These are phyloP conservation scores for Alternaria dauci DNA, from an alignment of 2,329 filamentous ascomycete species.

Conservation along the genomic window DNA sequence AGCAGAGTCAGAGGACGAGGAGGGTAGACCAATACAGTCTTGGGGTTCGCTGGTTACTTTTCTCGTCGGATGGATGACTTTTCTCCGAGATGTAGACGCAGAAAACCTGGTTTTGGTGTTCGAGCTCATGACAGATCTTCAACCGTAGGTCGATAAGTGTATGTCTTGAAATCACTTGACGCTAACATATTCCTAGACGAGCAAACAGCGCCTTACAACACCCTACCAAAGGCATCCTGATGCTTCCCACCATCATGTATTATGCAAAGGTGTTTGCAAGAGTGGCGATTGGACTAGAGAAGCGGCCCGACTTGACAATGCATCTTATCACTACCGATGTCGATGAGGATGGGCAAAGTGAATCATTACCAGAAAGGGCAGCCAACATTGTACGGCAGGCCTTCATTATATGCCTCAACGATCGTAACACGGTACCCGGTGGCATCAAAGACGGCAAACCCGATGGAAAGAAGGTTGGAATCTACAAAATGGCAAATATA, in stretches of 20 bases:
- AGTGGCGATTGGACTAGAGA: slow-evolving; percentile 84
- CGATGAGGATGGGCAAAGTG: slow-evolving; percentile 71
- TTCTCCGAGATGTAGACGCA: slow-evolving; percentile 81
- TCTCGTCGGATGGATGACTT: slow-evolving; percentile 80
- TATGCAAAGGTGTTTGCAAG: slow-evolving; percentile 81
- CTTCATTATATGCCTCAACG: slow-evolving; percentile 88
- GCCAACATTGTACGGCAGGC: slow-evolving; percentile 90
- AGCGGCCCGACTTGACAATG: slow-evolving; percentile 77
- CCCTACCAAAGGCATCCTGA: slow-evolving; percentile 78
- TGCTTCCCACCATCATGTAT: slow-evolving; percentile 84
- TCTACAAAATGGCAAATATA: slow-evolving; percentile 91
- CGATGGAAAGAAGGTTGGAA: slow-evolving; percentile 84
- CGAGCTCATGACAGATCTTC: slow-evolving; percentile 73
- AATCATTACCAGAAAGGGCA: slow-evolving; percentile 84
- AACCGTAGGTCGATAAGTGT: slow-evolving; percentile 67
- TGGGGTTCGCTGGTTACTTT: slow-evolving; percentile 84
- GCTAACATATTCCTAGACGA: slow-evolving; percentile 58
- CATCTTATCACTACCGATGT: slow-evolving; percentile 63
- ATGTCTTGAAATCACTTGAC: not conserved
- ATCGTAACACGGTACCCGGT: slow-evolving; percentile 72
- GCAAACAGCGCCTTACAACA: slow-evolving; percentile 84
- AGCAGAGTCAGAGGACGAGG: slow-evolving; percentile 63
- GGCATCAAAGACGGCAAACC: slow-evolving; percentile 68
- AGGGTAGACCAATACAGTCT: slow-evolving; percentile 63
- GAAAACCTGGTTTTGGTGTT: slow-evolving; percentile 79